phyloP scores from a whole-genome alignment of 148 eudicot genomes.

The Fallopia convolvulus region DNA sequence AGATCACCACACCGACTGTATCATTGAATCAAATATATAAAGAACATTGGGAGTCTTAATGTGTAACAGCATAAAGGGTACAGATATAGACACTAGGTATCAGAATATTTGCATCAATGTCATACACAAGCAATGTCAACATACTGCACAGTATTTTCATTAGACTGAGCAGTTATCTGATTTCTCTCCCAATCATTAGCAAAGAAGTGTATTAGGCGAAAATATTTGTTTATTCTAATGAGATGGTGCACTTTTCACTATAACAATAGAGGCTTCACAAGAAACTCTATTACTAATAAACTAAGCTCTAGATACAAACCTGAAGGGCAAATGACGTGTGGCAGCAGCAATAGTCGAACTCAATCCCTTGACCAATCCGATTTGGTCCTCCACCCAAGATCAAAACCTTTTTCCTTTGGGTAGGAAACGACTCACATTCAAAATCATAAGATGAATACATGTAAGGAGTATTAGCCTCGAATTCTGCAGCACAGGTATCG shows the following conservation, averaged over 20 bases:
- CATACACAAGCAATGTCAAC: background rate
- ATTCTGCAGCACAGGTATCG: slow-evolving; percentile 97
- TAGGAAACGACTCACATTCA: slow-evolving; percentile 95
- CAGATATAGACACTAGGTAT: background rate
- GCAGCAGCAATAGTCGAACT: slow-evolving; percentile 98
- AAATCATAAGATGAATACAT: slow-evolving; percentile 94
- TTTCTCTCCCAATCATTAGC: background rate
- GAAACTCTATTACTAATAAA: no score
- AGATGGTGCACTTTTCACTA: background rate
- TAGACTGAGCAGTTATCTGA: background rate
- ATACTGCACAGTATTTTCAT: background rate
- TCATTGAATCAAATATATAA: background rate
- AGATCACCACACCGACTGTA: background rate
- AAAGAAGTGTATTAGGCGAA: background rate
- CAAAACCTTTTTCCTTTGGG: slow-evolving; percentile 74
- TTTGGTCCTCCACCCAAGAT: slow-evolving; percentile 98
- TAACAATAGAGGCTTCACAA: no score
- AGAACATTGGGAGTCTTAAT: background rate
- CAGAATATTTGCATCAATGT: background rate
- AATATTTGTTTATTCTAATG: background rate
- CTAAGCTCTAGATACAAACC: slow-evolving; percentile 37
- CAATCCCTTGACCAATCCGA: slow-evolving; percentile 96
- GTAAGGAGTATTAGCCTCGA: slow-evolving; percentile 96
- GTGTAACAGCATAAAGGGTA: background rate
- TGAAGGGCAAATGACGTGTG: slow-evolving; percentile 98